Conservation (phyloP, 768 basidiomycete genomes). For the Russula emetica region DNA sequence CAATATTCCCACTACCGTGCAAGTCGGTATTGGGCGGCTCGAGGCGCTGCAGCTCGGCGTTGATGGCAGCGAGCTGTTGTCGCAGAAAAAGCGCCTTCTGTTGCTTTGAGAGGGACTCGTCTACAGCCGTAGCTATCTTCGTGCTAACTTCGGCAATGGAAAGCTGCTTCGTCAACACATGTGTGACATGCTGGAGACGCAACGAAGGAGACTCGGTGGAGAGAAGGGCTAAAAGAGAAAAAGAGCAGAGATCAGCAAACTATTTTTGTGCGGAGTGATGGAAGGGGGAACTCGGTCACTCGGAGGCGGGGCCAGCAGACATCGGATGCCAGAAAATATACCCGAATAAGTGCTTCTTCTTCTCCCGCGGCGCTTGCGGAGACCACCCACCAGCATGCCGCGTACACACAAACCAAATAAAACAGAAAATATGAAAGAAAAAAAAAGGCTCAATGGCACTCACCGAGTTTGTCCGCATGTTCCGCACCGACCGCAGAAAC, state of each 20-base stretch:
- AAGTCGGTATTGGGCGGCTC: slow-evolving; percentile 27
- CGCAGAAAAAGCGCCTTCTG: slow-evolving; percentile 84
- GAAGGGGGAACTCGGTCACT: too few species aligned
- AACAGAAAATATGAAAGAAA: background rate
- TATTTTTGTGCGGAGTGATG: background rate
- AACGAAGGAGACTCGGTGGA: slow-evolving; percentile 54
- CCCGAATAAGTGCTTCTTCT: background rate
- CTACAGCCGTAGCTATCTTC: slow-evolving; percentile 75
- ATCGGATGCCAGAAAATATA: background rate
- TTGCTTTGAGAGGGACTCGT: slow-evolving; percentile 78
- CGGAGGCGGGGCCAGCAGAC: too few species aligned
- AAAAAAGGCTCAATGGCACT: slow-evolving; percentile 30
- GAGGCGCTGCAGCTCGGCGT: slow-evolving; percentile 65
- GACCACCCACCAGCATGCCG: too few species aligned
- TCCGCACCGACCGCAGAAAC: too few species aligned
- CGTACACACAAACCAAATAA: background rate
- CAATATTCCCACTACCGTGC: slow-evolving; percentile 3
- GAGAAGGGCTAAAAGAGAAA: slow-evolving; percentile 48
- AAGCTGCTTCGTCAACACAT: slow-evolving; percentile 67
- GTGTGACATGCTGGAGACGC: slow-evolving; percentile 62
- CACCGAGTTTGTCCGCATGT: slow-evolving; percentile 69
- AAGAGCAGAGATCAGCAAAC: background rate
- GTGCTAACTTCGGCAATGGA: slow-evolving; percentile 78
- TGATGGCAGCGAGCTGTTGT: slow-evolving; percentile 77
- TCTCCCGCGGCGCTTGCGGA: background rate